phyloP scores from a whole-genome alignment of 2,329 filamentous ascomycete genomes.

The Trichoderma cornu-damae region DNA sequence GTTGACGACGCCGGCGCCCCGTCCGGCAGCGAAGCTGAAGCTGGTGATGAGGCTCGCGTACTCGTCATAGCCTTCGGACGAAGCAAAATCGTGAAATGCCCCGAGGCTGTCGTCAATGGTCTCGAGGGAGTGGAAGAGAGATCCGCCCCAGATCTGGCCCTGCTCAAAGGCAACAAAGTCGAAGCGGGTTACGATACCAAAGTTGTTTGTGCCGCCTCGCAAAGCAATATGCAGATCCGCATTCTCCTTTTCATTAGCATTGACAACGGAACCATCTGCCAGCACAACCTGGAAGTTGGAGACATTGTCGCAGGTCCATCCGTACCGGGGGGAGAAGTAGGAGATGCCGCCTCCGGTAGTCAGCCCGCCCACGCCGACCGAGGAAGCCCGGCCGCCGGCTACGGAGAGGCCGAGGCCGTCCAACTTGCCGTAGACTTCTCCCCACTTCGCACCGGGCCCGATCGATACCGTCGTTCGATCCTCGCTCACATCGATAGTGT shows the following conservation, averaged over 20 bases:
- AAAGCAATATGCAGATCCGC: slow-evolving; percentile 42
- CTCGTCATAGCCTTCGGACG: slow-evolving; percentile 8
- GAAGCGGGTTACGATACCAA: slow-evolving; percentile 32
- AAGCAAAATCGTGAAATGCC: slow-evolving; percentile 2
- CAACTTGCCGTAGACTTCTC: slow-evolving; percentile 34
- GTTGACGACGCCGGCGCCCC: slow-evolving; percentile 1
- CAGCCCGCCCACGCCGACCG: slow-evolving; percentile 33
- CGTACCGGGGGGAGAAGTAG: slow-evolving; percentile 36
- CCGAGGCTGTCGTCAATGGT: not conserved
- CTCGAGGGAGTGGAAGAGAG: slow-evolving; percentile 1
- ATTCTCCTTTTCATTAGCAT: slow-evolving; percentile 31
- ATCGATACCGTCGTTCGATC: slow-evolving; percentile 32
- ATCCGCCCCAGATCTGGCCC: slow-evolving; percentile 31
- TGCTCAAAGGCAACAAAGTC: slow-evolving; percentile 24
- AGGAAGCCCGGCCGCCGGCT: slow-evolving; percentile 36
- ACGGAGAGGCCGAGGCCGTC: slow-evolving; percentile 31
- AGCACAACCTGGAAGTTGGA: slow-evolving; percentile 35
- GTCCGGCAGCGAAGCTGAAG: not conserved
- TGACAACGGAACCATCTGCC: slow-evolving; percentile 35
- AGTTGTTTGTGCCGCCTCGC: slow-evolving; percentile 42
- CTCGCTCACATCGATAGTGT: slow-evolving; percentile 28
- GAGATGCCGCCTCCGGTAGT: slow-evolving; percentile 35
- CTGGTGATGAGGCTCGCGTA: slow-evolving; percentile 7
- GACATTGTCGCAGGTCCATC: slow-evolving; percentile 38
- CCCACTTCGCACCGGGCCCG: slow-evolving; percentile 38